Evolutionary conservation across 495 filamentous ascomycete species (phyloP), one percentile per base, ranked within the genome.

Genomic region (Penicillium malachiteum): DNA sequence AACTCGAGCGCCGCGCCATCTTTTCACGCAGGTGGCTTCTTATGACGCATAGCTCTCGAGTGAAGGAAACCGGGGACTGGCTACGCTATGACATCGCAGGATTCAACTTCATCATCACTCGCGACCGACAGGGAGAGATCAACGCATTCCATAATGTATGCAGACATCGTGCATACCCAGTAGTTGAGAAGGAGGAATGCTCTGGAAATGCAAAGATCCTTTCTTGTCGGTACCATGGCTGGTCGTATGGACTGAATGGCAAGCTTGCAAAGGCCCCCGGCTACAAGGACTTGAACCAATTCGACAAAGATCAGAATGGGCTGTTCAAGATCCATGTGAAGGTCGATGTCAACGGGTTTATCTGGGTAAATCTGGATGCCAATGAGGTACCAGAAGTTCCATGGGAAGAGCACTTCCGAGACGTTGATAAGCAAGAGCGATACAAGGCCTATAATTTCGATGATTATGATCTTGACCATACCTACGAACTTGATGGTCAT

Each of bases 391-490:
- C 78, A 0, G 72, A 74, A 45, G 60, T 74, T 0, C 34, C 68
- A 21, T 81, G 78, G 78, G 67, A 74, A n/a, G 72, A 78, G 2
- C 68, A 79, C 52, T 78, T 78, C 49, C 51, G 51, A 6, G 65
- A 65, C 44, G 71, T 79, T 47, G 78, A 81, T 56, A 62, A 57
- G 44, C 75, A 80, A 56, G 62, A 65, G 0, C 63, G 77, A 1
- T 75, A 74, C 58, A 64, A 81, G 31, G 46, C 65, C 58, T 85
- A 87, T 57, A 85, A 86, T 37, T 83, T 92, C 48, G 76, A 76
- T 48, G 78, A 83, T 50, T 73, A 82, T 53, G 71, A 71, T 14
- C 48, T 87, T 76, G 61, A 71, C 52, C 57, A 86, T 80, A 54
- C 83, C 76, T 58, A 88, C 80, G 54, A 74, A 13, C 66, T 80